Base-by-base conservation (phyloP, 1,284 basidiomycete genomes). In the Moniliophthora roreri region DNA sequence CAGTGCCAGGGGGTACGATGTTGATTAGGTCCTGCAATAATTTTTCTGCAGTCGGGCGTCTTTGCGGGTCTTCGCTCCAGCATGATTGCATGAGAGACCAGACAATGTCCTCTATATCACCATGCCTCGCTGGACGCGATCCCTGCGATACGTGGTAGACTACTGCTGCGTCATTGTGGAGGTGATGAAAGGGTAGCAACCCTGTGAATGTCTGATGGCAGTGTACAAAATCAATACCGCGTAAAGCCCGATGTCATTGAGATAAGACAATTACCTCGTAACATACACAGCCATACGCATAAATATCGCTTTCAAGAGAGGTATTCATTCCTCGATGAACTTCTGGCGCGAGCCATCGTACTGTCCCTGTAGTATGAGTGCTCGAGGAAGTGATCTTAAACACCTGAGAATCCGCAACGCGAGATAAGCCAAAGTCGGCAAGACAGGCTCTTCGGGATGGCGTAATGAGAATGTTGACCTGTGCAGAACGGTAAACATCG, bases 381-480 rank as follows among this genome's bases (percentile, higher is more conserved):
- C n/a, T n/a, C n/a, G n/a, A n/a, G n/a, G 48, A 21, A 18, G 23
- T 13, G 48, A 41, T 20, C 21, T 13, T 37, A 36, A 50, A 40
- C 21, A n/a, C n/a, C 18, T 48, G 26, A 20, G 46, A 32, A 16
- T 23, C 46, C 7, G 35, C 18, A 18, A 40, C 35, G n/a, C 34
- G 35, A 9, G 48, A 32, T 5, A 40, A 18, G 4, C 48, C 48
- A 40, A 50, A 50, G 18, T 50, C 48, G 13, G 26, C 48, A 11
- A 50, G 26, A 35, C 35, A 38, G 13, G 35, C 34, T 15, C 37
- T 13, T 10, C 18, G 18, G 13, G 38, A 16, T 13, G 26, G n/a
- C 9, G 34, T 50, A 39, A 50, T 21, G 13, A 50, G 21, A 20
- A 50, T 40, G 48, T 50, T 50, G n/a, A 40, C 48, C 48, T 50